These are phyloP conservation scores for Trapa bicornis DNA, from an alignment of 345 rosid genomes.

Conservation along the genomic window DNA sequence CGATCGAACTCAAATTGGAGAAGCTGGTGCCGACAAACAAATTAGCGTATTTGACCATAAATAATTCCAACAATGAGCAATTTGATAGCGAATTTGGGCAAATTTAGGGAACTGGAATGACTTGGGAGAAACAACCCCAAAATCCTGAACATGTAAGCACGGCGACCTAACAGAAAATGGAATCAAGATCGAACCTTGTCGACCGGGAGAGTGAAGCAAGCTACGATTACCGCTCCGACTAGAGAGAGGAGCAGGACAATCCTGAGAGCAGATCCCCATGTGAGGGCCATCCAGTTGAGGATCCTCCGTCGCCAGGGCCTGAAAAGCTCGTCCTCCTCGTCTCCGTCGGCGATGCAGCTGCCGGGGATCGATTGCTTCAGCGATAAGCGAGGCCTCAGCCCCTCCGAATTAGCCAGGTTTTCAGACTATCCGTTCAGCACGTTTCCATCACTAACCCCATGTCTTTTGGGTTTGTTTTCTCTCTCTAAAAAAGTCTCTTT, in stretches of 20 bases:
- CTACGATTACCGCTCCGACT: conserved; percentile 47
- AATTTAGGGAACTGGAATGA: not conserved
- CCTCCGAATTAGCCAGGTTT: conserved; percentile 49
- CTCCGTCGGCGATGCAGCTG: conserved; percentile 2
- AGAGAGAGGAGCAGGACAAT: conserved; percentile 55
- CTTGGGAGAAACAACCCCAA: not conserved
- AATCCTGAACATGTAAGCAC: not conserved
- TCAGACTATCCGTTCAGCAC: not conserved
- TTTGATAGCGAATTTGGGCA: not conserved
- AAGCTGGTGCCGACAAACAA: not conserved
- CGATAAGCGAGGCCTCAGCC: conserved; percentile 37
- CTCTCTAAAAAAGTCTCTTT: not conserved
- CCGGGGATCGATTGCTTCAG: conserved; percentile 34
- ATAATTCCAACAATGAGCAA: not conserved
- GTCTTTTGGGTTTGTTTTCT: not conserved
- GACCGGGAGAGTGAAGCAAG: conserved; percentile 82
- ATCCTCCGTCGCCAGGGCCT: conserved; percentile 45
- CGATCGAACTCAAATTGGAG: not conserved
- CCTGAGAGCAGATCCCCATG: conserved; percentile 68
- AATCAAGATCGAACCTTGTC: conserved; percentile 43
- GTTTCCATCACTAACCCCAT: not conserved
- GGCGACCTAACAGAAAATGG: not conserved
- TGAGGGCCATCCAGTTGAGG: conserved; percentile 39
- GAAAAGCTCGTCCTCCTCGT: conserved; percentile 30
- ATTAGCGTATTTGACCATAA: not conserved